Evolutionary conservation across 148 eudicot genomes (phyloP).

Genomic region (Beta vulgaris): DNA sequence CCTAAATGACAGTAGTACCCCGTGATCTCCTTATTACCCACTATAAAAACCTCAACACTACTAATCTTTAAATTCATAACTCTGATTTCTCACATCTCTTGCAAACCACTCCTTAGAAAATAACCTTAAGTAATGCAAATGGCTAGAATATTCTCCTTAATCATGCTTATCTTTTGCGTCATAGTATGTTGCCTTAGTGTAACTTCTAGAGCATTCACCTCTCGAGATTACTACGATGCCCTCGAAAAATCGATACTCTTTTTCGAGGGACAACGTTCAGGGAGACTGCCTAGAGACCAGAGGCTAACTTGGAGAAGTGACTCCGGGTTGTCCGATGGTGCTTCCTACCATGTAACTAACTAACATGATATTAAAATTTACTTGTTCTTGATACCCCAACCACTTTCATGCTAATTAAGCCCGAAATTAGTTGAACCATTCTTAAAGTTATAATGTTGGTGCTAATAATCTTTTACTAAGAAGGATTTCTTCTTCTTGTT

Average conservation of each 20-base stretch:
- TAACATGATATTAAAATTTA: not conserved
- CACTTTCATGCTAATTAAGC: no score
- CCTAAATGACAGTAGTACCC: not conserved
- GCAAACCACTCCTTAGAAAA: not conserved
- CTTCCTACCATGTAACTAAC: constrained; percentile 34
- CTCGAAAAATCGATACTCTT: constrained; percentile 72
- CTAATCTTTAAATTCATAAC: not conserved
- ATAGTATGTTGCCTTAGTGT: constrained; percentile 15
- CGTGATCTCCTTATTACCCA: not conserved
- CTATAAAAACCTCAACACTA: not conserved
- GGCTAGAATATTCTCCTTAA: not conserved
- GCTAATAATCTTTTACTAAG: not conserved
- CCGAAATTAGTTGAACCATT: no score
- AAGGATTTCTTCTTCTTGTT: not conserved
- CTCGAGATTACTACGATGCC: constrained; percentile 51
- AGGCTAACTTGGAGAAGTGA: constrained; percentile 65
- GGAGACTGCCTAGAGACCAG: constrained; percentile 54
- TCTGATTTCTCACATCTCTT: not conserved
- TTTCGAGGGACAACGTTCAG: constrained; percentile 84
- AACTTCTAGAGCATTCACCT: constrained; percentile 44
- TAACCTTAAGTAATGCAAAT: not conserved
- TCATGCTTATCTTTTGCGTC: constrained; percentile 21
- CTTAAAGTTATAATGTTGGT: no score
- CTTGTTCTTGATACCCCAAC: no score
- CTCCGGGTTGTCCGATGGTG: constrained; percentile 72